Evolutionary conservation across 805 yeast species (phyloP), one percentile per base, ranked within the genome.

Genomic region (Candida silvatica): DNA sequence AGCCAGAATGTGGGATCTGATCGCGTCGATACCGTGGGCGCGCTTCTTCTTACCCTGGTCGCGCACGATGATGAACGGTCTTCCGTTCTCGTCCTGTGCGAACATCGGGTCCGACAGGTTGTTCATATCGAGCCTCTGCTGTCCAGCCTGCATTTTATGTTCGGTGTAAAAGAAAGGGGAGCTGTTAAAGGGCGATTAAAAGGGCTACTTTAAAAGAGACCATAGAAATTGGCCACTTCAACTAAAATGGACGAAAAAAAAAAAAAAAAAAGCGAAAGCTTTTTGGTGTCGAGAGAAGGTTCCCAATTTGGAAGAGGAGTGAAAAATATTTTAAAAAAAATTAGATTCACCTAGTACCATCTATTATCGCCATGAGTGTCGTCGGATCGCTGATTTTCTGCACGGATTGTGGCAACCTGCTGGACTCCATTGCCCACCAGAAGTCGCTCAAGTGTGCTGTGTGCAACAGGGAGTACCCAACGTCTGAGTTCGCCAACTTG

Each of bases 1-100:
- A 24, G 97, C 97, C 37, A 86, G 68, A 37, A 90, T 88, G 58
- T 92, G 97, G 28, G 90, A 78, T 59, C 80, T 73, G 59, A 77
- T 69, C 42, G 97, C 87, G 57, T 92, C 86, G 29, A 75, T 59
- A 19, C 94, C 94, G 46, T 80, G 87, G 7, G 73, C 67, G 56
- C 88, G 69, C 39, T 59, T 54, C 42, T 65, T 65, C 27, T 54
- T 49, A 4, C 67, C 68, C 40, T 65, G 70, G 41, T 92, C 99
- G 57, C 92, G 77, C 36, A 92, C 99, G 56, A 92, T 92, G 54
- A 92, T 90, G 58, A 92, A 86, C 16, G 99, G 99, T 61, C 98
- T 80, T 16, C 99, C 99, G 88, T 83, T 85, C 61, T 92, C 99
- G 59, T 92, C 99, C 62, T 90, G 98, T 3, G 98, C 97, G 67